Evolutionary conservation across 75 land plant species (phyloP).

Genomic region (Azolla pinnata): DNA sequence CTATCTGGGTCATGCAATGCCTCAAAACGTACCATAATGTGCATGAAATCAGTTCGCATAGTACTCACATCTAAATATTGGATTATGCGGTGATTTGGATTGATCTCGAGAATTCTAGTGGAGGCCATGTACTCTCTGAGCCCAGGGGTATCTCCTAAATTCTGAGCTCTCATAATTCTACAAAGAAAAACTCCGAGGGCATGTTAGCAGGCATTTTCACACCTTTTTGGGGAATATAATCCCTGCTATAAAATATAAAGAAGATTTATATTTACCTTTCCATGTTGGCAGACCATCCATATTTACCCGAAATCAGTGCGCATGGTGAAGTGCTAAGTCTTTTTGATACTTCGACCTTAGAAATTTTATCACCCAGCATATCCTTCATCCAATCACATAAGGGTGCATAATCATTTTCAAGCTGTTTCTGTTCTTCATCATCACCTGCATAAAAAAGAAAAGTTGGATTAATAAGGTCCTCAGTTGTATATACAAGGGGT

Average conservation of each 20-base stretch:
- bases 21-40: no score
- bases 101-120: constrained; percentile 77
- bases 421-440: constrained; percentile 70
- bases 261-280: constrained; percentile 73
- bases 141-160: constrained; percentile 47
- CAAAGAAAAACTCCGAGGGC: constrained; percentile 8
- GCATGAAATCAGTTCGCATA: no score
- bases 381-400: constrained; percentile 97
- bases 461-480: not conserved
- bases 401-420: constrained; percentile 62
- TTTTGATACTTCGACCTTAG: constrained; percentile 78
- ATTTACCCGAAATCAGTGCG: constrained; percentile 89
- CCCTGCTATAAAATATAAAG: no score
- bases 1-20: no score
- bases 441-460: constrained; percentile 11
- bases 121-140: constrained; percentile 57
- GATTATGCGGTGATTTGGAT: constrained; percentile 73
- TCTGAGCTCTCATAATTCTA: constrained; percentile 88
- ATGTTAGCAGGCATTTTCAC: no score
- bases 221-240: no score
- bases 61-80: constrained; percentile 52
- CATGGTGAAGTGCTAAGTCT: constrained; percentile 89
- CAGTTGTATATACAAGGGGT: no score
- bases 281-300: constrained; percentile 99
- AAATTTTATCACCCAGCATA: constrained; percentile 79